Evolutionary conservation across 2,329 filamentous ascomycete genomes (phyloP).

Genomic region (Sclerotinia nivalis): DNA sequence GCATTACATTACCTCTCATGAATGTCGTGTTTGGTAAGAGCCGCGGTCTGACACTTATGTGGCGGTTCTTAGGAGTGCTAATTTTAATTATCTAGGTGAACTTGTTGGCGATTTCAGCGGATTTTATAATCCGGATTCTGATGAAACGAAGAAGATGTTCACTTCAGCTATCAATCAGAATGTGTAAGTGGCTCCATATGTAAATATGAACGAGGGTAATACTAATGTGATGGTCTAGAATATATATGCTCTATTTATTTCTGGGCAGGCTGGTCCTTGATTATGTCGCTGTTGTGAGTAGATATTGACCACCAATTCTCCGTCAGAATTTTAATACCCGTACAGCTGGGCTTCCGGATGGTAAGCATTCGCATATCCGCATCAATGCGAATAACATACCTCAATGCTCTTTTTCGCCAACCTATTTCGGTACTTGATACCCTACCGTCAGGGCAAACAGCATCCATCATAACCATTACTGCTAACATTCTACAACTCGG

Average conservation of each 20-base stretch:
- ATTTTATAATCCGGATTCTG: conserved; percentile 51
- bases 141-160: conserved; percentile 50
- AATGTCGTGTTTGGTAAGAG: conserved; percentile 55
- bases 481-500: conserved; percentile 62
- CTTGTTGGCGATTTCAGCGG: conserved; percentile 46
- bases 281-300: conserved; percentile 54
- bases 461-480: conserved; percentile 65
- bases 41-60: conserved; percentile 33
- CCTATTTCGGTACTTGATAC: conserved; percentile 67
- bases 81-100: conserved; percentile 31
- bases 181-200: conserved; percentile 26
- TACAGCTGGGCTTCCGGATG: conserved; percentile 52
- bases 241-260: conserved; percentile 61
- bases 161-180: conserved; percentile 50
- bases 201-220: conserved; percentile 24
- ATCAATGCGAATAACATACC: conserved; percentile 61
- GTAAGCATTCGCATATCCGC: conserved; percentile 62
- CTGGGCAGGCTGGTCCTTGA: conserved; percentile 55
- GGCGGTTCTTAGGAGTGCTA: background rate
- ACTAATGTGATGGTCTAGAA: conserved; percentile 43
- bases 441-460: conserved; percentile 62
- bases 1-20: conserved; percentile 57
- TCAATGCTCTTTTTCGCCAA: conserved; percentile 63
- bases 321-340: background rate
- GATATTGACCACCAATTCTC: background rate